phyloP scores from a whole-genome alignment of 139 green algal genomes.

The Auxenochlorella pyrenoidosa region DNA sequence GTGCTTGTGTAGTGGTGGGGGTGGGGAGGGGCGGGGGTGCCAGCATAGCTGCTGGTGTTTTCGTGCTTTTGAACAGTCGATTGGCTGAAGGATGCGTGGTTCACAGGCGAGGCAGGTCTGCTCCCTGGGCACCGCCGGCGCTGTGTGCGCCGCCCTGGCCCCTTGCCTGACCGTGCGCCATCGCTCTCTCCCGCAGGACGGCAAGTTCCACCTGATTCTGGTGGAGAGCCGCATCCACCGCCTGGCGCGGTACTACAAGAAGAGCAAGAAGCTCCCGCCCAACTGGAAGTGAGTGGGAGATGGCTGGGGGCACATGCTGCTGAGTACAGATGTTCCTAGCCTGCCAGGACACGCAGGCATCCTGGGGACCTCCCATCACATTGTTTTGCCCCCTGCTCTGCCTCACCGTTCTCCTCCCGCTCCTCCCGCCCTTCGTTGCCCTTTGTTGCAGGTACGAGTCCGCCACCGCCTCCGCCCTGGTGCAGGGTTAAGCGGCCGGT shows the following conservation, averaged over 20 bases:
- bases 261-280: slow-evolving; percentile 80
- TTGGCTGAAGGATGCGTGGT: too few species aligned
- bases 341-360: too few species aligned
- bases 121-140: too few species aligned
- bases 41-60: too few species aligned
- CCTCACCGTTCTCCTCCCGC: too few species aligned
- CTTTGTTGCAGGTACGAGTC: slow-evolving; percentile 87
- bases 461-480: slow-evolving; percentile 90
- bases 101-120: too few species aligned
- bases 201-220: slow-evolving; percentile 89
- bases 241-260: slow-evolving; percentile 99
- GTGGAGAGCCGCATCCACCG: slow-evolving; percentile 98
- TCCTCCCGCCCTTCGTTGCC: not conserved
- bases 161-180: not conserved
- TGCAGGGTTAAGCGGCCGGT: slow-evolving; percentile 51
- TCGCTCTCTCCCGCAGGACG: slow-evolving; percentile 74
- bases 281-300: slow-evolving; percentile 80
- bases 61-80: too few species aligned
- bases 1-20: not conserved
- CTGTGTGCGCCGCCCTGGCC: too few species aligned
- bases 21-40: too few species aligned
- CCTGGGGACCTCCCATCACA: not conserved
- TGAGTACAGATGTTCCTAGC: too few species aligned
- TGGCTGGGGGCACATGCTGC: not conserved
- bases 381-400: not conserved